A percentile compares a stretch with the other conserved stretches of the same genome.
phyloP scores from a whole-genome alignment of 805 yeast genomes.

The Pichia heedii region DNA sequence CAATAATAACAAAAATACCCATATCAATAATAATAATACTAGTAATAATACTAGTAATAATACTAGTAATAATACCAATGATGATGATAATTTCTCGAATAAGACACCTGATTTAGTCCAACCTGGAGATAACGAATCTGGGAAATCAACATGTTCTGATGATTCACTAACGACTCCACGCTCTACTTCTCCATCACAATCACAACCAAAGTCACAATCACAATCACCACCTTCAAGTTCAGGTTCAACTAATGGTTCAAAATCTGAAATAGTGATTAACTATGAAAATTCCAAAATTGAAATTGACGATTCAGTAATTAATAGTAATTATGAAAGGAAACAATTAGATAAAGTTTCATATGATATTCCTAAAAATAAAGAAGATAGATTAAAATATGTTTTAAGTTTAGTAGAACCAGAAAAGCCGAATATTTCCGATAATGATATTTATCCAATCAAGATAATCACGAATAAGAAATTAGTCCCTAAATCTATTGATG shows the following conservation, averaged over 20 bases:
- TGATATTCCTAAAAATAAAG: slow-evolving; percentile 16
- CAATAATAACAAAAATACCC: neutral
- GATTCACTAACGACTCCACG: neutral
- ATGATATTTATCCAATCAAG: slow-evolving; percentile 19
- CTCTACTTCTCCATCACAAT: neutral
- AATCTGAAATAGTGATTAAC: neutral
- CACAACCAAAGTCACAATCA: neutral
- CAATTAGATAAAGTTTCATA: neutral
- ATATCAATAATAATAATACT: neutral
- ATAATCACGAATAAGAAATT: slow-evolving; percentile 15
- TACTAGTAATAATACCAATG: no score
- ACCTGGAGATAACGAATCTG: neutral
- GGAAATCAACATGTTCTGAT: neutral
- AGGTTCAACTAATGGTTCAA: neutral
- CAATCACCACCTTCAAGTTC: neutral
- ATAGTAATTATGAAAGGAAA: neutral
- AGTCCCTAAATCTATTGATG: slow-evolving; percentile 17
- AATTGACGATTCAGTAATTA: neutral
- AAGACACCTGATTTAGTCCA: neutral
- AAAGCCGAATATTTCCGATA: slow-evolving; percentile 10
- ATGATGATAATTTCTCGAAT: neutral
- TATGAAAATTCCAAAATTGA: neutral
- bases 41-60: neutral
- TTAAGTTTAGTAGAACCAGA: slow-evolving; percentile 17
- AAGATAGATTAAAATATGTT: slow-evolving; percentile 13